Evolutionary conservation across 2,329 filamentous ascomycete species (phyloP), one percentile per base, ranked within the genome.

Genomic region (Talaromyces piceae): DNA sequence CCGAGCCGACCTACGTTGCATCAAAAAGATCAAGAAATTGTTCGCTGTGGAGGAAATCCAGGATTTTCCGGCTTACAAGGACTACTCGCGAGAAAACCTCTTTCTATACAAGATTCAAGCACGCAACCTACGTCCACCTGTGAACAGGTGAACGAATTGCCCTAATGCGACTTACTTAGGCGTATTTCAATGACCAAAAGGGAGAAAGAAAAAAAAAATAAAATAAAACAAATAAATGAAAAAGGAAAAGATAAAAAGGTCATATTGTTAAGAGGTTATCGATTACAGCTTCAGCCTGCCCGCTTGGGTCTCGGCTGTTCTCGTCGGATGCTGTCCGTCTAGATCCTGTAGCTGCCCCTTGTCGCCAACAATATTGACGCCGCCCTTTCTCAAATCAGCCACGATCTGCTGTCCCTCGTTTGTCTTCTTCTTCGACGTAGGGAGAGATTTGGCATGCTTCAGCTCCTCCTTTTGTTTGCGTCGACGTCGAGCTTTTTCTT

Each of bases 321-420:
- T 43, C 22, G 86, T 78, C 73, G 87, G 86, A 5, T 43, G 30
- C 63, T 86, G 88, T 26, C 91, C 91, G 59, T 93, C 83, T 28
- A 95, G 79, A 71, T 94, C 86, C 16, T 85, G 84, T 50, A 95
- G 73, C 68, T 91, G 85, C 48, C 91, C 91, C 75, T 88, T 91
- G 72, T 86, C 87, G 56, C 90, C 91, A 71, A 96, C 93, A 54
- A 97, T 81, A 77, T 87, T 91, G 60, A 96, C 91, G 54, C 88
- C 88, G 48, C 88, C 90, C 78, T 86, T 88, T 75, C 86, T 88
- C 63, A 91, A 73, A 52, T 85, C 81, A 1, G 80, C 80, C 50
- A 88, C 66, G 37, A 87, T 76, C 47, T 76, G 72, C 56, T 78
- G 75, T 62, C 76, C 71, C 51, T 74, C 67, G 9, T 63, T 62